A percentile compares a stretch with the other conserved stretches of the same genome.
Evolutionary conservation across 139 green algal species (phyloP).

Genomic region (Volvox reticuliferus): DNA sequence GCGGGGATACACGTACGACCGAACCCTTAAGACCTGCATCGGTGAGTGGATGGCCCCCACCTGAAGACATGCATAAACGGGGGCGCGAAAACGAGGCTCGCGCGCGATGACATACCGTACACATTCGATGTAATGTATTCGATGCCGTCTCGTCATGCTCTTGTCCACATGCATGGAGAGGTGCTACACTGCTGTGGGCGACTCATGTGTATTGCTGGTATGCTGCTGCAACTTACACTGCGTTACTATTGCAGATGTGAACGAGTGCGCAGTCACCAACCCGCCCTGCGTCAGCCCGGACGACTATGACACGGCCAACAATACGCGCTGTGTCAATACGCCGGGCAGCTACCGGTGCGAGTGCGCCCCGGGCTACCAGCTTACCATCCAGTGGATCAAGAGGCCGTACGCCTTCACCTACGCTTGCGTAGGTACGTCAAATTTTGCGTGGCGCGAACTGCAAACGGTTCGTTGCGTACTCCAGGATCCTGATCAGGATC

Average conservation of each 20-base stretch:
- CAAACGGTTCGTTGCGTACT: too few relatives aligned
- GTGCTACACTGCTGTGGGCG: not conserved
- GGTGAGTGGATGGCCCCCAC: not conserved
- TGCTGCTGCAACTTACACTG: too few relatives aligned
- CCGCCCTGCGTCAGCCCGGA: not conserved
- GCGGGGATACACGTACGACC: not conserved
- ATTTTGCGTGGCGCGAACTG: too few relatives aligned
- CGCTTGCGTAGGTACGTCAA: not conserved
- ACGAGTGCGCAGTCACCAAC: not conserved
- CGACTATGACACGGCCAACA: not conserved
- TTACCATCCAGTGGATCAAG: not conserved
- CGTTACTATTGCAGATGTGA: conserved; percentile 1
- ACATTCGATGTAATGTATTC: not conserved
- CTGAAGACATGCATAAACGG: not conserved
- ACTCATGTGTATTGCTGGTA: not conserved
- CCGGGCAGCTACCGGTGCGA: not conserved
- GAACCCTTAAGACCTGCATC: not conserved
- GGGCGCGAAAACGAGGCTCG: not conserved
- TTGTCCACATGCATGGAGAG: not conserved
- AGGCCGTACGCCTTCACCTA: not conserved
- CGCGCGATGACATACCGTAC: not conserved
- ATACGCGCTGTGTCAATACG: not conserved
- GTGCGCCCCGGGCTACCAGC: not conserved
- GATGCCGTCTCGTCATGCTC: not conserved
- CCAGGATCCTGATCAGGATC: too few relatives aligned